Conservation (phyloP, 1,284 basidiomycete species). For the Rhodotorula sp. region DNA sequence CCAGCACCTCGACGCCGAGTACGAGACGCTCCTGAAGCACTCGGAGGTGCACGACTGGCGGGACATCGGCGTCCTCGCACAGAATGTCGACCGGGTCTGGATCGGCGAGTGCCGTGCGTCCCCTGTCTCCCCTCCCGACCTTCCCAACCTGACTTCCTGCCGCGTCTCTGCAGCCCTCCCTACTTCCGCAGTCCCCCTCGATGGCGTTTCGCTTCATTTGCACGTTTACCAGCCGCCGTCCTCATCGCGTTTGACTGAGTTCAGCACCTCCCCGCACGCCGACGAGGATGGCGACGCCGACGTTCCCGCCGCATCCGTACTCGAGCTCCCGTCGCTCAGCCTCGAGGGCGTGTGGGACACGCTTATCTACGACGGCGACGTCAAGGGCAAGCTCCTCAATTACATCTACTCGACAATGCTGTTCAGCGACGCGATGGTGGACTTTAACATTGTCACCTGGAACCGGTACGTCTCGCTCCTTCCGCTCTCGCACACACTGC, state of each 20-base stretch:
- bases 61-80: constrained; percentile 65
- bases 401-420: constrained; percentile 92
- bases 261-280: constrained; percentile 56
- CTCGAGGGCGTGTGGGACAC: constrained; percentile 87
- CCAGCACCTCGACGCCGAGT: constrained; percentile 60
- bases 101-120: constrained; percentile 64
- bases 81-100: constrained; percentile 75
- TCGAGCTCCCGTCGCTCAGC: constrained; percentile 21
- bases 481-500: no score
- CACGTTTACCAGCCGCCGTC: constrained; percentile 83
- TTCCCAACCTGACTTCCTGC: constrained; percentile 50
- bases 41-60: constrained; percentile 62
- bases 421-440: constrained; percentile 83
- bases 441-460: constrained; percentile 92
- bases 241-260: constrained; percentile 72
- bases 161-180: constrained; percentile 25
- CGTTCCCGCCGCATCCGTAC: constrained; percentile 39
- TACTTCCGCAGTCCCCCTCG: constrained; percentile 49
- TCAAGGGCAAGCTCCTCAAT: constrained; percentile 77
- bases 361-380: constrained; percentile 82
- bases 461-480: constrained; percentile 62
- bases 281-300: constrained; percentile 66
- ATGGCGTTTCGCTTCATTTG: constrained; percentile 64
- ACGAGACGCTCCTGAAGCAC: constrained; percentile 29
- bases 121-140: not conserved